Percentiles rank a stretch among this genome's conserved stretches.
Evolutionary conservation across 768 basidiomycete species (phyloP).

Genomic region (Rhizopogon sp.): DNA sequence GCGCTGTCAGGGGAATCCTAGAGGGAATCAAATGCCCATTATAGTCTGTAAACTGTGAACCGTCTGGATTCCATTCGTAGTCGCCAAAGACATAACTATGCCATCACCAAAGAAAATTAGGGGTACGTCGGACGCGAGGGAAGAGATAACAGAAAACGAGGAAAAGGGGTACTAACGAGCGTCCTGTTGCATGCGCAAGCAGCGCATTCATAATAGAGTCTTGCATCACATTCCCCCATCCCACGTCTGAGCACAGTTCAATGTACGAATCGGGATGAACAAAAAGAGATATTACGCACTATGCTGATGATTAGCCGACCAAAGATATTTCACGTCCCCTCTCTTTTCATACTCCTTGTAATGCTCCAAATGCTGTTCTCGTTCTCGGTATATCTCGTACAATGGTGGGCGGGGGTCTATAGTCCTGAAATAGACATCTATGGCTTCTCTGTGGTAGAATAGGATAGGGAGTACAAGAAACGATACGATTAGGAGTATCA

Average conservation of each 20-base stretch:
- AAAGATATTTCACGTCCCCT: conserved; percentile 35
- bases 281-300: conserved; percentile 21
- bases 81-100: conserved; percentile 39
- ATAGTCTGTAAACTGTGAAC: conserved; percentile 31
- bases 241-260: conserved; percentile 22
- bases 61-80: conserved; percentile 34
- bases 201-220: conserved; percentile 32
- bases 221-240: conserved; percentile 39
- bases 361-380: conserved; percentile 38
- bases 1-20: conserved; percentile 35
- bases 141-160: neutral
- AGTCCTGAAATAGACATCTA: neutral
- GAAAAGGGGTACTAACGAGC: conserved; percentile 24
- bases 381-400: conserved; percentile 32
- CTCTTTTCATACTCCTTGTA: conserved; percentile 32
- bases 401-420: conserved; percentile 31
- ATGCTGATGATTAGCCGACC: conserved; percentile 40
- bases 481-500: conserved; percentile 4
- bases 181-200: conserved; percentile 28
- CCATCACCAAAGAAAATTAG: conserved; percentile 2
- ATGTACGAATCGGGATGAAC: neutral
- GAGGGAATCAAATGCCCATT: conserved; percentile 34
- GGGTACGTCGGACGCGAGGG: neutral
- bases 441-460: neutral
- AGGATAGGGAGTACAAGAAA: neutral